phyloP scores from a whole-genome alignment of 345 rosid genomes.

The Salix dunnii region DNA sequence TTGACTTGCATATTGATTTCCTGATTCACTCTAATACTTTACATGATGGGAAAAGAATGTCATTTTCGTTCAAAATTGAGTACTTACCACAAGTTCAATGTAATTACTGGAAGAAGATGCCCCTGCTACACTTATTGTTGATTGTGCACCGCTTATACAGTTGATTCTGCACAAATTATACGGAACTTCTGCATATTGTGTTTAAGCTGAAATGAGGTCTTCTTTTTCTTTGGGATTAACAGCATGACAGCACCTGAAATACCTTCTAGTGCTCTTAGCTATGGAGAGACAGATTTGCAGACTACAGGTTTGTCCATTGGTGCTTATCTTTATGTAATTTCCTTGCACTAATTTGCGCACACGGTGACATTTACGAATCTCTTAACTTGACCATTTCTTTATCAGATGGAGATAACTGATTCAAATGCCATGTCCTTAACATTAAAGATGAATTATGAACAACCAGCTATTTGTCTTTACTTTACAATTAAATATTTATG shows the following conservation, averaged over 20 bases:
- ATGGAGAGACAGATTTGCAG: slow-evolving; percentile 69
- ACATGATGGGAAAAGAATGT: neutral
- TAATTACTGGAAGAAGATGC: neutral
- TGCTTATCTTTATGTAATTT: neutral
- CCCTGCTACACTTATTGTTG: neutral
- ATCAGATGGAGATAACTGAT: too few relatives aligned
- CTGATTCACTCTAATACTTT: neutral
- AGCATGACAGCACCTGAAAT: slow-evolving; percentile 87
- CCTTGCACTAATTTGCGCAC: too few relatives aligned
- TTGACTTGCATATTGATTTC: neutral
- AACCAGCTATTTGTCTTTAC: too few relatives aligned
- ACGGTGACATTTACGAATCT: neutral
- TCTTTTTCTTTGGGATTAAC: slow-evolving; percentile 13
- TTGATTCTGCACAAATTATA: neutral
- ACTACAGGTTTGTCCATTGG: slow-evolving; percentile 50
- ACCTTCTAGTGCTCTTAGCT: slow-evolving; percentile 60
- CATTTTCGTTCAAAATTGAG: neutral
- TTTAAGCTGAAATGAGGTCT: neutral
- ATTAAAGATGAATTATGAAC: too few relatives aligned
- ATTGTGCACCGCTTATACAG: neutral
- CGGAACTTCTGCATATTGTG: neutral
- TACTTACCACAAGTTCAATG: neutral
- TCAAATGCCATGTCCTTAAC: too few relatives aligned
- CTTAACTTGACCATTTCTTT: neutral
- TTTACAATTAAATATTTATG: too few relatives aligned